These are phyloP conservation scores for Aspergillus brunneoviolaceus DNA, from an alignment of 2,329 filamentous ascomycete species.

Conservation along the genomic window DNA sequence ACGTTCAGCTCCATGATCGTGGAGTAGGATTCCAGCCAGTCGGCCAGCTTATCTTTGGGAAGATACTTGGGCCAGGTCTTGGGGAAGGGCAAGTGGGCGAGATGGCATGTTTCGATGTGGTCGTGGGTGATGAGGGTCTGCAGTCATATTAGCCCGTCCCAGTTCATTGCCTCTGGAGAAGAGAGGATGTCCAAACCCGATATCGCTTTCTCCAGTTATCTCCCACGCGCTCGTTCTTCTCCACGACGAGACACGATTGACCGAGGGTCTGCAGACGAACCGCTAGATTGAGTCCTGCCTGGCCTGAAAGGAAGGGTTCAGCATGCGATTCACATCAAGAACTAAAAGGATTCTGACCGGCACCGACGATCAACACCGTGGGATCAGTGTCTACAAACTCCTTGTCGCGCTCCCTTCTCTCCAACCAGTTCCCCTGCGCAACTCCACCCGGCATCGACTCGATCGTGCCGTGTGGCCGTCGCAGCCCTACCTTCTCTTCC, in stretches of 20 bases:
- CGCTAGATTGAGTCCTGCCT: constrained; percentile 1
- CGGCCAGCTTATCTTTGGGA: constrained; percentile 9
- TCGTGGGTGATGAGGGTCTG: constrained; percentile 2
- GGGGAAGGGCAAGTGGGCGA: constrained; percentile 4
- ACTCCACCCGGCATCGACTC: constrained; percentile 35
- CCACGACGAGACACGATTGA: not conserved
- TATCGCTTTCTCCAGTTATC: constrained; percentile 8
- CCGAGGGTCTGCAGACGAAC: not conserved
- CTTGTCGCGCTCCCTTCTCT: constrained; percentile 32
- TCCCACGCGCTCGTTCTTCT: not conserved
- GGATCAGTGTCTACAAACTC: constrained; percentile 40
- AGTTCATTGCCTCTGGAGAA: too few relatives aligned
- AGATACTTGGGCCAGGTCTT: constrained; percentile 3
- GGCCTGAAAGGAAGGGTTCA: not conserved
- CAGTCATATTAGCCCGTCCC: too few relatives aligned
- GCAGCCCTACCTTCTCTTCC: constrained; percentile 35
- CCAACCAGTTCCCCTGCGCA: constrained; percentile 38
- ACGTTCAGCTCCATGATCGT: constrained; percentile 5
- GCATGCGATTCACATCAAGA: not conserved
- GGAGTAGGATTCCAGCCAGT: constrained; percentile 3
- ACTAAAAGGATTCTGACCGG: constrained; percentile 25
- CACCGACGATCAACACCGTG: constrained; percentile 43
- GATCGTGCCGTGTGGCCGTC: constrained; percentile 34
- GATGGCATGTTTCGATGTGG: not conserved
- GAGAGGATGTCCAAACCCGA: not conserved